Conservation (phyloP, 169 alveolate genomes). For the Babesia bigemina region DNA sequence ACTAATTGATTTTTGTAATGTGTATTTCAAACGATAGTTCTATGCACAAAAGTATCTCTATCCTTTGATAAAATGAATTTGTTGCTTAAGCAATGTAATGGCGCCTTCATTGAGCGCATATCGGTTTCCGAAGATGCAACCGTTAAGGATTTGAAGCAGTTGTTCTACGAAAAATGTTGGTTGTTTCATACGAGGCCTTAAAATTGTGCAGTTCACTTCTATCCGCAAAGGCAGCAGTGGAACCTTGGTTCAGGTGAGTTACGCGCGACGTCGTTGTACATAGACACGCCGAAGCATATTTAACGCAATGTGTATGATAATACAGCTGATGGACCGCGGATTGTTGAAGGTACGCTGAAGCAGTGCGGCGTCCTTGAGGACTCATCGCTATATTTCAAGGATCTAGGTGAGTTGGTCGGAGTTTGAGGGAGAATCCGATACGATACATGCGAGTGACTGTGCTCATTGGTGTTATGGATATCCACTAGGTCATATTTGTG, state of each 20-base stretch:
- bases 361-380: constrained; percentile 78
- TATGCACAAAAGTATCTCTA: no score
- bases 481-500: no score
- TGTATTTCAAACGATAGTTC: no score
- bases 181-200: not conserved
- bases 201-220: constrained; percentile 71
- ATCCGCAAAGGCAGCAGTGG: constrained; percentile 85
- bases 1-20: no score
- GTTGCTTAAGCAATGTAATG: constrained; percentile 70
- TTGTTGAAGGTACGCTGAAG: constrained; percentile 43
- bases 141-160: constrained; percentile 67
- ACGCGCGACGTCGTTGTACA: not conserved
- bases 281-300: not conserved
- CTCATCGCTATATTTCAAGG: constrained; percentile 79
- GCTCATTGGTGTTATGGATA: no score
- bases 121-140: constrained; percentile 72
- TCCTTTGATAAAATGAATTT: constrained; percentile 58
- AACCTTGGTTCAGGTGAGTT: constrained; percentile 70
- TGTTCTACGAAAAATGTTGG: constrained; percentile 72
- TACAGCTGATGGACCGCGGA: constrained; percentile 67
- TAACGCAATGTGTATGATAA: not conserved
- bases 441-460: no score
- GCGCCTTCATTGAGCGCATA: constrained; percentile 76
- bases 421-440: not conserved
- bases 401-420: constrained; percentile 61